Evolutionary conservation across 2,329 filamentous ascomycete genomes (phyloP), one percentile per base, ranked within the genome.

Genomic region (Sphaceloma murrayae): DNA sequence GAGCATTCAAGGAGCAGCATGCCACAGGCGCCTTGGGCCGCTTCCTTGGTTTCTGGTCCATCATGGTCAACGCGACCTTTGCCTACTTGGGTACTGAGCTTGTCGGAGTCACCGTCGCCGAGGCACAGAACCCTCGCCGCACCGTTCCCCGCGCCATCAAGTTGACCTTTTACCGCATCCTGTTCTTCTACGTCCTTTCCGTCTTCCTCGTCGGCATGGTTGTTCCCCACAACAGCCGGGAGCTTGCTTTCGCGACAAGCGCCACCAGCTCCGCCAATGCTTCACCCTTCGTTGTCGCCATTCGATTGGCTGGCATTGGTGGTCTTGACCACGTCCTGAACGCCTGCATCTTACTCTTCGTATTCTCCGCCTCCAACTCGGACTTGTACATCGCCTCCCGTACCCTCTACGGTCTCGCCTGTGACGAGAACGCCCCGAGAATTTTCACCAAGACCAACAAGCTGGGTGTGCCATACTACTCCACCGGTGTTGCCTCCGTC

Each of bases 121-220:
- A 87, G 62, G 82, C 82, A 0, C 80, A 86, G 64, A 87, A 87
- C 64, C 84, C 84, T 1, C 77, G 82, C 58, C 77, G 75, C 60
- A 83, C 78, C 11, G 79, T 89, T 49, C 84, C 84, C 5, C 76
- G 78, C 48, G 83, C 82, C 43, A 87, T 87, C 68, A 82, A 78
- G 59, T 71, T 86, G 39, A 87, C 82, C 52, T 88, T 88, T 63
- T 88, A 76, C 67, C 83, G 84, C 47, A 88, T 89, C 59, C 64
- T 85, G 52, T 68, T 88, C 66, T 89, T 89, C 69, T 89, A 89
- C 68, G 72, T 78, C 54, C 62, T 85, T 47, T 79, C 75, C 16
- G 80, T 87, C 26, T 72, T 89, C 43, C 70, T 88, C 42, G 68
- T 89, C 45, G 83, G 83, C 56, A 84, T 85, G 72, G 70, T 82